A percentile compares a stretch with the other conserved stretches of the same genome.
Evolutionary conservation across 1,284 basidiomycete species (phyloP).

Genomic region (Violaceomyces palustris): DNA sequence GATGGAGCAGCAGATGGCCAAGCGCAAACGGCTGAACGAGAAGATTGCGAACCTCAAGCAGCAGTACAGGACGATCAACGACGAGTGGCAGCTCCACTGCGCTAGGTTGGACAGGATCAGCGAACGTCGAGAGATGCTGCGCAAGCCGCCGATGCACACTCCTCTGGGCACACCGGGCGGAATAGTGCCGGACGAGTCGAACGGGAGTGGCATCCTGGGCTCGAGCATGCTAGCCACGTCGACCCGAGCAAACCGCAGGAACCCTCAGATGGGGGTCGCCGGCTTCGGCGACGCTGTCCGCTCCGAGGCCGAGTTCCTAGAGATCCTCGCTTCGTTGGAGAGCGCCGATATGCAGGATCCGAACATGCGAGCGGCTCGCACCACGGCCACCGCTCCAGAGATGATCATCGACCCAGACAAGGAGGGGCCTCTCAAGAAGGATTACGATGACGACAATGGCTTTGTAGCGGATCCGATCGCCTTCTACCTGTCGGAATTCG

Average conservation of each 20-base stretch:
- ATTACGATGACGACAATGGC: slow-evolving; percentile 78
- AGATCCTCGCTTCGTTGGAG: slow-evolving; percentile 86
- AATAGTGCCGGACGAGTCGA: slow-evolving; percentile 13
- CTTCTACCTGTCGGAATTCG: slow-evolving; percentile 57
- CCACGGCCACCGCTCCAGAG: slow-evolving; percentile 85
- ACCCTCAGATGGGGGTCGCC: slow-evolving; percentile 26
- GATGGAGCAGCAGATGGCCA: slow-evolving; percentile 14
- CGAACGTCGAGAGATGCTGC: slow-evolving; percentile 33
- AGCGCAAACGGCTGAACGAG: slow-evolving; percentile 32
- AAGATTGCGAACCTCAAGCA: slow-evolving; percentile 35
- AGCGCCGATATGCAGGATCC: slow-evolving; percentile 89
- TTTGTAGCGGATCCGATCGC: slow-evolving; percentile 70
- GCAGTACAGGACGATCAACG: slow-evolving; percentile 38
- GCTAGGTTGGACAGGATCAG: slow-evolving; percentile 34
- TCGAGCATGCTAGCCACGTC: slow-evolving; percentile 7
- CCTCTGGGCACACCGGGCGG: slow-evolving; percentile 21
- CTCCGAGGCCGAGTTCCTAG: slow-evolving; percentile 93
- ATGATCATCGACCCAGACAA: slow-evolving; percentile 69
- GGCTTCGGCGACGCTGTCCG: slow-evolving; percentile 79
- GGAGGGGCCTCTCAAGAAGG: slow-evolving; percentile 57
- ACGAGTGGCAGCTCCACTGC: slow-evolving; percentile 45
- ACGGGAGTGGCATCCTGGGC: slow-evolving; percentile 11
- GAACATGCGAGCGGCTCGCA: slow-evolving; percentile 74
- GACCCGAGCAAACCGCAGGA: slow-evolving; percentile 33
- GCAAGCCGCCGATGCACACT: slow-evolving; percentile 17